These are phyloP conservation scores for Cicer yamashitae DNA, from an alignment of 306 rosid genomes.

Conservation along the genomic window DNA sequence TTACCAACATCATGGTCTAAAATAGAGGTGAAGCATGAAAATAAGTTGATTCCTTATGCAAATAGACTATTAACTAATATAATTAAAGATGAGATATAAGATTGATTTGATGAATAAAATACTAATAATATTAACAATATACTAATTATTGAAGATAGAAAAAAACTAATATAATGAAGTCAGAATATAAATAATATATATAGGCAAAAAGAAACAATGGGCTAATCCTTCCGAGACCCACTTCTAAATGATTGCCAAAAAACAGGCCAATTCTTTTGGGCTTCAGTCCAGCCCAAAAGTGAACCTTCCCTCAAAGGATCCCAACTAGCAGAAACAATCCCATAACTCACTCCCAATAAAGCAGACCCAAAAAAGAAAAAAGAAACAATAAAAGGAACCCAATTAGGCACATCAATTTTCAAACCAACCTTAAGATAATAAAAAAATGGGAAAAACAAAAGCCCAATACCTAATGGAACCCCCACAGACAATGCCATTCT, in stretches of 20 bases:
- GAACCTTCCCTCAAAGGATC: conserved; percentile 78
- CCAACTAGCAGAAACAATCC: conserved; percentile 95
- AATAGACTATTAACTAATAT: too few relatives aligned
- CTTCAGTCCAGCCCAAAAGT: conserved; percentile 74
- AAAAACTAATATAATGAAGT: too few relatives aligned
- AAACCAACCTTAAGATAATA: conserved; percentile 80
- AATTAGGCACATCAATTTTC: conserved; percentile 84
- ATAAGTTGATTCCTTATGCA: too few relatives aligned
- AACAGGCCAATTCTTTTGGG: conserved; percentile 78
- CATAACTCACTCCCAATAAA: conserved; percentile 89
- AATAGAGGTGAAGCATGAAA: too few relatives aligned
- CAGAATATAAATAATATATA: not conserved
- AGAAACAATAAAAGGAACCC: conserved; percentile 94
- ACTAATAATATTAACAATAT: too few relatives aligned
- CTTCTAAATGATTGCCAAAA: conserved; percentile 67
- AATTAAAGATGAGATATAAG: too few relatives aligned
- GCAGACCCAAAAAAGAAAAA: conserved; percentile 92
- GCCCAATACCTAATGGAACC: conserved; percentile 68
- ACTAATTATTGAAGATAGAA: too few relatives aligned
- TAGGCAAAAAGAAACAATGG: not conserved
- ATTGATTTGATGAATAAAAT: too few relatives aligned
- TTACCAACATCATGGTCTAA: too few relatives aligned
- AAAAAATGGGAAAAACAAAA: conserved; percentile 84
- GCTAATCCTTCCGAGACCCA: conserved; percentile 55
- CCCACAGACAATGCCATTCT: conserved; percentile 87